Evolutionary conservation across 768 basidiomycete species (phyloP).

Genomic region (Rhizopogon vesiculosus): DNA sequence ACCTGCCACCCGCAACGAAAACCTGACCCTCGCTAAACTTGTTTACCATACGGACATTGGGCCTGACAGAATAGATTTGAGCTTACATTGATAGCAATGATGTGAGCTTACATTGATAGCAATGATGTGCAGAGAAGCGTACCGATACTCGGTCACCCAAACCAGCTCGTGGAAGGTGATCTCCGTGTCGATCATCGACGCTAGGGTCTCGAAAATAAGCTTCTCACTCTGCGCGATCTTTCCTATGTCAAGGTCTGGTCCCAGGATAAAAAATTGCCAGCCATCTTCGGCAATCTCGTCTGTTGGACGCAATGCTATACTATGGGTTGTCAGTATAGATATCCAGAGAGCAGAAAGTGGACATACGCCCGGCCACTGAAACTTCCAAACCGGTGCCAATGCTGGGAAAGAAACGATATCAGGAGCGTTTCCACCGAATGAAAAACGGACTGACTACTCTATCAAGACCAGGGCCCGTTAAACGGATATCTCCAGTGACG

Average conservation of each 20-base stretch:
- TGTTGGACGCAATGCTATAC: conserved; percentile 30
- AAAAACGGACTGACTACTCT: conserved; percentile 25
- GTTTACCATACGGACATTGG: conserved; percentile 46
- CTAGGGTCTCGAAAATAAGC: background rate
- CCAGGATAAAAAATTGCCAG: conserved; percentile 23
- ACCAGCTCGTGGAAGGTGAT: no score
- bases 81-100: no score
- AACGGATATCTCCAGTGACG: conserved; percentile 31
- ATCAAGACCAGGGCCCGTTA: conserved; percentile 31
- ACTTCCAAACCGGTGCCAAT: conserved; percentile 47
- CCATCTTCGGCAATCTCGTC: conserved; percentile 21
- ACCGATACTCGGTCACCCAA: no score
- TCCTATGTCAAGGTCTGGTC: conserved; percentile 8
- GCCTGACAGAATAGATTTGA: conserved; percentile 17
- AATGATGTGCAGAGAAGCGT: no score
- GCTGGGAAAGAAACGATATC: conserved; percentile 15
- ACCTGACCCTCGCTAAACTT: conserved; percentile 29
- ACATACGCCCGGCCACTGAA: background rate
- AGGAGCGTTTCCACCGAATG: background rate
- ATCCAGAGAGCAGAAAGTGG: background rate
- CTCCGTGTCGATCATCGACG: no score
- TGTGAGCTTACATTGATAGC: no score
- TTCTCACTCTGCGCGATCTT: conserved; percentile 16
- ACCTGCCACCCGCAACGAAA: conserved; percentile 12
- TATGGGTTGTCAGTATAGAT: conserved; percentile 5